These are phyloP conservation scores for Oryza glumipatula DNA, from an alignment of 176 grass and related monocot genomes.

Conservation along the genomic window DNA sequence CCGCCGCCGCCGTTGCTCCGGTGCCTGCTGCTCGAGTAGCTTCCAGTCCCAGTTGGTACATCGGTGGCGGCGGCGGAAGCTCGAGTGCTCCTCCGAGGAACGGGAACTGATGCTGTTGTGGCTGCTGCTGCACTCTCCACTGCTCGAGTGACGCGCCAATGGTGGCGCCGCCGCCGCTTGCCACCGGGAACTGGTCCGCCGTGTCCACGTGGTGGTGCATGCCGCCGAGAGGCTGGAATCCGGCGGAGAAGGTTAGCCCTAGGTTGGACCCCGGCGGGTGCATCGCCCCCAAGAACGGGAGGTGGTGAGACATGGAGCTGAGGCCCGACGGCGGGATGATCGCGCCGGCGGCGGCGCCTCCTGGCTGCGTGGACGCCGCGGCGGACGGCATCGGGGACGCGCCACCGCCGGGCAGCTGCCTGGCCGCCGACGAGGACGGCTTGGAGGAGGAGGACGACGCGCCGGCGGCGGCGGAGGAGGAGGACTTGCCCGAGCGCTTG, in stretches of 20 bases:
- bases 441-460: conserved; percentile 61
- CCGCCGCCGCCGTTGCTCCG: conserved; percentile 28
- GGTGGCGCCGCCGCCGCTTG: conserved; percentile 46
- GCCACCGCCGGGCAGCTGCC: conserved; percentile 16
- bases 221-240: conserved; percentile 46
- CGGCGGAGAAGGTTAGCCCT: conserved; percentile 72
- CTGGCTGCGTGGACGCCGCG: not conserved
- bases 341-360: not conserved
- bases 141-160: conserved; percentile 55
- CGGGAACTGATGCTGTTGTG: conserved; percentile 66
- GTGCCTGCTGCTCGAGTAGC: conserved; percentile 39
- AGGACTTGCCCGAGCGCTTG: conserved; percentile 70
- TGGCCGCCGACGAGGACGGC: conserved; percentile 22
- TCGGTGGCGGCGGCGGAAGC: conserved; percentile 35
- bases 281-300: conserved; percentile 70
- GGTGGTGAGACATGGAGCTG: conserved; percentile 49
- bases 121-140: conserved; percentile 52
- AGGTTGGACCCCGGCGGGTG: conserved; percentile 52
- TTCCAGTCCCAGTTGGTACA: conserved; percentile 64
- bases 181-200: conserved; percentile 56
- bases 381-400: conserved; percentile 35
- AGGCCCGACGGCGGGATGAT: conserved; percentile 35
- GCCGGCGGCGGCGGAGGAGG: conserved; percentile 31
- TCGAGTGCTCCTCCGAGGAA: conserved; percentile 57
- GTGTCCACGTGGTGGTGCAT: conserved; percentile 52